phyloP scores from a whole-genome alignment of 257 asterid genomes.

The Marsdenia floribunda region DNA sequence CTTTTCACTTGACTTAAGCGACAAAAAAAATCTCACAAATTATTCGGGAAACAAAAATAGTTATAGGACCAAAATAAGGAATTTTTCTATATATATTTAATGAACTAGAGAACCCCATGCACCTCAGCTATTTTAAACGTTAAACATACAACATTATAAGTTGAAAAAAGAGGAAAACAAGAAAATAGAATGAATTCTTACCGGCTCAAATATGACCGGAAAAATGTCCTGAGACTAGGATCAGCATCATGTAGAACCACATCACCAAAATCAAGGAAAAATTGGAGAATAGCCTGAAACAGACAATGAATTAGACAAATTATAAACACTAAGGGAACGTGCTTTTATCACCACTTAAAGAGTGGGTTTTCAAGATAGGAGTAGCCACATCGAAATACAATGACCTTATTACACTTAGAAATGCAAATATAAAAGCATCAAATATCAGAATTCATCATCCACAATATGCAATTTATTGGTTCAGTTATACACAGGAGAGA shows the following conservation, averaged over 20 bases:
- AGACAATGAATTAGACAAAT: constrained; percentile 11
- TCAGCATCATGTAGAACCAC: constrained; percentile 82
- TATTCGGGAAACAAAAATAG: too few species aligned
- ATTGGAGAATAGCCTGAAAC: constrained; percentile 74
- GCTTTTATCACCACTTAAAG: constrained; percentile 6
- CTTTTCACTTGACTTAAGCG: too few species aligned
- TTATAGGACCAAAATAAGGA: too few species aligned
- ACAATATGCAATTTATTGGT: background rate
- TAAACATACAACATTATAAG: background rate
- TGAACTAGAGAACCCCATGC: background rate
- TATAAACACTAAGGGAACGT: constrained; percentile 13
- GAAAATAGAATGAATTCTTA: constrained; percentile 28
- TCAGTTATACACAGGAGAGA: background rate
- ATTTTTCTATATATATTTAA: background rate
- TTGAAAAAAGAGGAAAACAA: background rate
- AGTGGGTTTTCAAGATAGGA: background rate
- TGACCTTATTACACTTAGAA: background rate
- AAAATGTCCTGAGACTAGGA: constrained; percentile 75
- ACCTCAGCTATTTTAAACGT: background rate
- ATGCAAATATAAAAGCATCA: background rate
- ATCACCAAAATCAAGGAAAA: constrained; percentile 84
- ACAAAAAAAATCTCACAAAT: too few species aligned
- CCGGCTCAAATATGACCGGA: constrained; percentile 86
- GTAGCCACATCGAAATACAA: background rate
- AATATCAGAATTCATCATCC: background rate